phyloP scores from a whole-genome alignment of 1,139 yeast genomes.

The Blastobotrys elegans region DNA sequence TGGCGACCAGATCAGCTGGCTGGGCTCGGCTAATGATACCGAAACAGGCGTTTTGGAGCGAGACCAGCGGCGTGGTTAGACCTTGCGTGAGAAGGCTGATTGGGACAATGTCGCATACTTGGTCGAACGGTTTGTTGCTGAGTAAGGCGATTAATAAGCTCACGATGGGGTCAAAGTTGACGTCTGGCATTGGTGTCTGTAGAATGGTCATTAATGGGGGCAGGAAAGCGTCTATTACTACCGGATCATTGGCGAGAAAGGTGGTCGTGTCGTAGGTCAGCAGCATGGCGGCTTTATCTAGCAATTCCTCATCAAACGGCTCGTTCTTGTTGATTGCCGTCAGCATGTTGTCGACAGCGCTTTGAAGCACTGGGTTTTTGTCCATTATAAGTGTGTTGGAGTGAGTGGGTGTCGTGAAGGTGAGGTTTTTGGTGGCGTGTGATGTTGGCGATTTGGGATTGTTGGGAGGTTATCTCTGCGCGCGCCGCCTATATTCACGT shows the following conservation, averaged over 20 bases:
- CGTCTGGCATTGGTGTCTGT: constrained; percentile 13
- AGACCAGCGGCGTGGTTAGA: constrained; percentile 19
- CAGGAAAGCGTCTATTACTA: constrained; percentile 15
- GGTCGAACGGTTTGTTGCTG: constrained; percentile 19
- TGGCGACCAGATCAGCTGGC: constrained; percentile 24
- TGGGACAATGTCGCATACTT: constrained; percentile 20
- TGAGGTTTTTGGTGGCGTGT: too few species aligned
- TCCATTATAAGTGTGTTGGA: not conserved
- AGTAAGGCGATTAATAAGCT: constrained; percentile 22
- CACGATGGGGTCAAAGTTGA: constrained; percentile 19
- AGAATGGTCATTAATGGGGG: constrained; percentile 21
- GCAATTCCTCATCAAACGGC: constrained; percentile 14
- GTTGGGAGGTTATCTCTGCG: too few species aligned
- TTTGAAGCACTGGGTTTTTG: not conserved
- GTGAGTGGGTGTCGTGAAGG: not conserved
- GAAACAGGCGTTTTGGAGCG: constrained; percentile 22
- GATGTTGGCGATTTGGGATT: too few species aligned
- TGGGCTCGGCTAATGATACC: constrained; percentile 20
- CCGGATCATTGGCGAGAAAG: constrained; percentile 14
- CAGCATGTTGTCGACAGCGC: not conserved
- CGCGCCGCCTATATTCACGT: too few species aligned
- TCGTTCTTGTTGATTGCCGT: not conserved
- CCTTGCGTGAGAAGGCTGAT: constrained; percentile 22
- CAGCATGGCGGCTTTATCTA: constrained; percentile 19
- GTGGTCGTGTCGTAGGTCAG: constrained; percentile 18